A percentile compares a stretch with the other conserved stretches of the same genome.
phyloP scores from a whole-genome alignment of 2,329 filamentous ascomycete genomes.

The Aureobasidium pullulans region DNA sequence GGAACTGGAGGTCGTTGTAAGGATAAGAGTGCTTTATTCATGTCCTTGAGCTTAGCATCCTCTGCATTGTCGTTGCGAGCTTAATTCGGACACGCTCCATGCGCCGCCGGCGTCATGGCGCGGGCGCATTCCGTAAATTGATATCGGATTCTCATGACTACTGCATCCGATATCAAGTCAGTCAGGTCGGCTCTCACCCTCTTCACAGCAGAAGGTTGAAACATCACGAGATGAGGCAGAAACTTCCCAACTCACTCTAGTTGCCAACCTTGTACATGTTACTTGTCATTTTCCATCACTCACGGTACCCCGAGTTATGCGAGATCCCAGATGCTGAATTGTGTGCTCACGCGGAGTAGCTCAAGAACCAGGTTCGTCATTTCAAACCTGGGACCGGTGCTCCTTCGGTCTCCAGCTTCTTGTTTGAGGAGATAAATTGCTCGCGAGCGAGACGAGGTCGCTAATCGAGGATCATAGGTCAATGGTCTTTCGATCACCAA shows the following conservation, averaged over 20 bases:
- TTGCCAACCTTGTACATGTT: no score
- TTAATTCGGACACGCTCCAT: background rate
- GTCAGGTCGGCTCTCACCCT: background rate
- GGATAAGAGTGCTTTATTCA: background rate
- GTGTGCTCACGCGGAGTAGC: background rate
- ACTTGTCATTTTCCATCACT: no score
- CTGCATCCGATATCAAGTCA: background rate
- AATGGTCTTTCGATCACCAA: background rate
- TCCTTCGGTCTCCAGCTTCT: background rate
- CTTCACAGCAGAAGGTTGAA: background rate
- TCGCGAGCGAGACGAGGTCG: background rate
- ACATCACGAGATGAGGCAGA: background rate
- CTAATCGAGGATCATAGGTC: background rate
- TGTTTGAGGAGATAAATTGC: background rate
- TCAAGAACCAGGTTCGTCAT: background rate
- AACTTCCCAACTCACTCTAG: no score
- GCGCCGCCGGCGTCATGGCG: constrained; percentile 1
- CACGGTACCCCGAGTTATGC: no score
- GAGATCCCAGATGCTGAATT: background rate
- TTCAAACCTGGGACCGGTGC: background rate
- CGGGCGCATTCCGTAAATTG: background rate
- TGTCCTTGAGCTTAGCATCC: background rate
- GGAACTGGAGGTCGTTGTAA: background rate
- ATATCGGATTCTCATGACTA: background rate
- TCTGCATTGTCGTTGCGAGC: background rate